Evolutionary conservation across 1,284 basidiomycete species (phyloP).

Genomic region (Mycosarcoma maydis): DNA sequence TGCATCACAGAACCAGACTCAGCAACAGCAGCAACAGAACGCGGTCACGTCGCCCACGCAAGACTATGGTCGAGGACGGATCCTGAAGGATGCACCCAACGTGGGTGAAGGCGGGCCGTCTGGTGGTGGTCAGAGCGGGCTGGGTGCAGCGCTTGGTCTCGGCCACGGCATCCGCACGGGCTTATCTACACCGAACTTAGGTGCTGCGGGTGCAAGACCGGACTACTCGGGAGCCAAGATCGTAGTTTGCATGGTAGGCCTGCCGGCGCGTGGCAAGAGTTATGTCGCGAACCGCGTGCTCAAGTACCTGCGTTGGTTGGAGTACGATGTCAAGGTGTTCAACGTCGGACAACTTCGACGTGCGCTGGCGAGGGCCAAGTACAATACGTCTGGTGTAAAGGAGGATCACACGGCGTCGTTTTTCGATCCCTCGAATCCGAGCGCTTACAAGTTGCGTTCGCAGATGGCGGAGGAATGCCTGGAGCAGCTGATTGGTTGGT

Average conservation of each 20-base stretch:
- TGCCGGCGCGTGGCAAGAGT: conserved; percentile 65
- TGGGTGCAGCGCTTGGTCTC: conserved; percentile 41
- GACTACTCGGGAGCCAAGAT: conserved; percentile 99
- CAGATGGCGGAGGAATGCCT: conserved; percentile 88
- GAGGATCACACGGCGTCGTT: conserved; percentile 92
- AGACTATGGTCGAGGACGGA: conserved; percentile 28
- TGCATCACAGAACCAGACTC: conserved; percentile 13
- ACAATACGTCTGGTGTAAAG: conserved; percentile 76
- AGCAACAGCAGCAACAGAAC: conserved; percentile 23
- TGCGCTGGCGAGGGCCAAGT: conserved; percentile 80
- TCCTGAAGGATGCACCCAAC: conserved; percentile 43
- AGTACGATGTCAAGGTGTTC: conserved; percentile 98
- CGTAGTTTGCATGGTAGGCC: conserved; percentile 89
- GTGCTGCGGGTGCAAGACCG: conserved; percentile 82
- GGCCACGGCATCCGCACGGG: conserved; percentile 43
- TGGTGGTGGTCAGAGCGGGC: conserved; percentile 22
- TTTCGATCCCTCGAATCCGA: conserved; percentile 86
- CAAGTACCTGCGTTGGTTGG: conserved; percentile 77
- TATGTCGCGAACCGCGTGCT: conserved; percentile 66
- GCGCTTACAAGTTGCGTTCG: conserved; percentile 82
- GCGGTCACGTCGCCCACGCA: conserved; percentile 10
- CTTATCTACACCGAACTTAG: conserved; percentile 49
- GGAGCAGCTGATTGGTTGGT: conserved; percentile 93
- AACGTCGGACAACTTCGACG: conserved; percentile 96
- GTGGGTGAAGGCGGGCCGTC: conserved; percentile 48